Base-by-base conservation (phyloP, 805 yeast genomes). In the Cyberlindnera maclurae region DNA sequence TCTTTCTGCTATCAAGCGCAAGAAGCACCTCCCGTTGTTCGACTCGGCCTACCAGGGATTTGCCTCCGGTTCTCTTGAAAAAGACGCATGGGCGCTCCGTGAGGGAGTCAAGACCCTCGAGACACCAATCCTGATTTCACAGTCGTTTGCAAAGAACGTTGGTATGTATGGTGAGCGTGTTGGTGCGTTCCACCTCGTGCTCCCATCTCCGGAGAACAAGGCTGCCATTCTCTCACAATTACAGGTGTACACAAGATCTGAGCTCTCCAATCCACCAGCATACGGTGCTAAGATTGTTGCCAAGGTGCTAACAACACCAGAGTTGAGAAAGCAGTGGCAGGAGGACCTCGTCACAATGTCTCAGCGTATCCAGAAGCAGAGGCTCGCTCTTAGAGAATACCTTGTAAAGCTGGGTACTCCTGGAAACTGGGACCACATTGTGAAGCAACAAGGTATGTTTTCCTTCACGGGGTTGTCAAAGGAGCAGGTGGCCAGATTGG, bases 141-240 rank as follows among this genome's bases (percentile, higher is more conserved):
- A 90, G 70, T 88, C 96, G 9, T 90, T 90, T 63, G 96, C 97
- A 40, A 90, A 90, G 64, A 90, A 93, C 65, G 84, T 84, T 56
- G 97, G 97, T 49, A 81, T 90, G 78, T 90, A 90, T 59, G 97
- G 97, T 62, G 97, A 90, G 70, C 82, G 98, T 69, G 87, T 82
- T 26, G 98, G 98, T 46, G 94, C 93, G 18, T 74, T 90, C 61
- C 96, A 89, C 57, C 59, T 89, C 17, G 75, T 86, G 10, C 59
- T 79, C 18, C 73, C 77, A 27, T 34, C 50, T 13, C 55, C 63
- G 7, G 54, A 63, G 17, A 68, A 77, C 41, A 70, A 70, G 46
- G 58, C 54, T 15, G 86, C 89, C 15, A 69, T 89, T 44, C 61
- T 66, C 40, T 77, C 95, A 3, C 97, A 90, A 63, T 68, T 93